Conservation (phyloP, 768 basidiomycete species). For the Cystobasidium ongulense region DNA sequence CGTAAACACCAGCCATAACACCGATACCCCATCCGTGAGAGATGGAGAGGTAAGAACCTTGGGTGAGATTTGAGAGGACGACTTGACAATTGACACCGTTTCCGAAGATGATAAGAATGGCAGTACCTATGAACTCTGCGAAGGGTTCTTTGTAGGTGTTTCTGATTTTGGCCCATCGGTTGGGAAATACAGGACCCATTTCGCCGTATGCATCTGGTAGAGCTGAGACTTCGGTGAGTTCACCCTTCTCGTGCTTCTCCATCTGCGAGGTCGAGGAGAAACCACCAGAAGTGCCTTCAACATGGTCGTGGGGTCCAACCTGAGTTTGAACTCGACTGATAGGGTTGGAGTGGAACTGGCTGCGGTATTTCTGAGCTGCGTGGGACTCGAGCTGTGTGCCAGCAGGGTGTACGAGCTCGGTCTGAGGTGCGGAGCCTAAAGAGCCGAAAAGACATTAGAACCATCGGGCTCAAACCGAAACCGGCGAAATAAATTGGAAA, state of each 20-base stretch:
- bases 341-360: not conserved
- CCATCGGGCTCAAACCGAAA: not conserved
- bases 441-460: not conserved
- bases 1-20: conserved; percentile 32
- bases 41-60: conserved; percentile 32
- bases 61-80: conserved; percentile 25
- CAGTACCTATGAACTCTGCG: conserved; percentile 16
- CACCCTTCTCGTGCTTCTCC: conserved; percentile 8
- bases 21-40: conserved; percentile 32
- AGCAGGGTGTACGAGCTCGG: conserved; percentile 14
- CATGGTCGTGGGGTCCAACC: not conserved
- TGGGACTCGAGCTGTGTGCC: not conserved
- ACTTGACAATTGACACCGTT: conserved; percentile 33
- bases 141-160: conserved; percentile 2
- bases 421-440: conserved; percentile 10
- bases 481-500: not conserved
- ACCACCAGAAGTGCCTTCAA: not conserved
- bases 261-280: not conserved
- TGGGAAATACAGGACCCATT: not conserved
- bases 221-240: not conserved
- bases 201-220: not conserved
- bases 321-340: not conserved
- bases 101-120: conserved; percentile 30
- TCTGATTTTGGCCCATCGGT: not conserved
- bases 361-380: not conserved